Base-by-base conservation (phyloP, 805 yeast species). In the Monosporozyma aquatica region DNA sequence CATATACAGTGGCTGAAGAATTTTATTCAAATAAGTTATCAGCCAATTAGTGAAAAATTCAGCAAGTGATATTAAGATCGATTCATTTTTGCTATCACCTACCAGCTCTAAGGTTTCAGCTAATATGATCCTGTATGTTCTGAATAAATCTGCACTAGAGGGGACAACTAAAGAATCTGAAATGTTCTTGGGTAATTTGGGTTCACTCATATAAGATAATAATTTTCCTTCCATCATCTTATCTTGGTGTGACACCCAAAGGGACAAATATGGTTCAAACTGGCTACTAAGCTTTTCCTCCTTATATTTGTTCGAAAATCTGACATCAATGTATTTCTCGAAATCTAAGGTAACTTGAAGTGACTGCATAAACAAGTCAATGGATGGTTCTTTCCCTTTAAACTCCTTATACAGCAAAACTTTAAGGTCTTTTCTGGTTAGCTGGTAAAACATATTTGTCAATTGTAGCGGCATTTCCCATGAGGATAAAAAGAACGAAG, bases 241-340 rank as follows among this genome's bases (percentile, higher is more conserved):
- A 47, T 85, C 87, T 62, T 92, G 97, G 54, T 86, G 83, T 15
- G 78, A 78, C 9, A 92, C 80, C 97, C 97, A 92, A 11, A 86
- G 62, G 30, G 74, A 74, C 37, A 92, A 67, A 57, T 82, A 86
- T 1, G 97, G 96, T 58, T 86, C 95, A 58, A 92, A 89, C 26
- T 80, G 78, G 37, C 68, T 70, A 32, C 81, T 85, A 43, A 77
- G 74, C 40, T 62, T 69, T 50, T 50, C 47, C 34, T 68, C 69
- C 9, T 65, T 69, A 8, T 59, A 55, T 45, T 64, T 58, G 13
- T 74, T 69, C 13, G 74, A 66, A 59, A 83, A 84, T 41, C 72
- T 71, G n/a, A 74, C 73, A 49, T 79, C 80, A 33, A 89, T 67
- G 49, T 68, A 80, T 46, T 71, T 74, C 54, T 92, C 98, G 62